A percentile compares a stretch with the other conserved stretches of the same genome.
phyloP scores from a whole-genome alignment of 495 filamentous ascomycete species.

The Hyaloscypha variabilis region DNA sequence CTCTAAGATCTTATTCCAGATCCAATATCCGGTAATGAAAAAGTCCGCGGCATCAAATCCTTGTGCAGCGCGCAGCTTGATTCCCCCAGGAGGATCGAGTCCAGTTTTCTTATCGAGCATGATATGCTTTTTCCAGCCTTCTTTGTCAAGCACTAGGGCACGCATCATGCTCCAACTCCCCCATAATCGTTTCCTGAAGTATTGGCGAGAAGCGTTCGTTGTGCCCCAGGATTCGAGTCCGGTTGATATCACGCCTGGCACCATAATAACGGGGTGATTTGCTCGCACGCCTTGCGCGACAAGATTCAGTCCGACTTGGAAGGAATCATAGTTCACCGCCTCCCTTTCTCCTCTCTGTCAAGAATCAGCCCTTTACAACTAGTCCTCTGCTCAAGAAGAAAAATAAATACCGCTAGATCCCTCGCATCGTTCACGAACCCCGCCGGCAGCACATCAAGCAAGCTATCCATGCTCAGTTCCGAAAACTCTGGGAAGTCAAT shows the following conservation, averaged over 20 bases:
- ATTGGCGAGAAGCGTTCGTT: conserved; percentile 73
- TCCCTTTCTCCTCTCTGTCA: conserved; percentile 79
- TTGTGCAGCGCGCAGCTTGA: conserved; percentile 93
- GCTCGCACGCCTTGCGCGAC: conserved; percentile 81
- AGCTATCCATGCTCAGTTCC: conserved; percentile 79
- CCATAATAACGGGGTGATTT: conserved; percentile 91
- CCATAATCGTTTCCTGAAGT: conserved; percentile 93
- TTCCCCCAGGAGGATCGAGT: conserved; percentile 79
- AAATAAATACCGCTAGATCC: conserved; percentile 68
- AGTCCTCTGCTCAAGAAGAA: background rate
- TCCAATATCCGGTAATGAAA: conserved; percentile 90
- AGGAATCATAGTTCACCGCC: conserved; percentile 88
- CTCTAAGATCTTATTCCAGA: conserved; percentile 98
- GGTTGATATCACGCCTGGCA: conserved; percentile 96
- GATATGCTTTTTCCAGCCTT: conserved; percentile 92
- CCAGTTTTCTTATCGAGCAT: conserved; percentile 94
- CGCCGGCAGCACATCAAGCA: conserved; percentile 82
- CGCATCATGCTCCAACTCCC: conserved; percentile 99
- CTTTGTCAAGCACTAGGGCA: conserved; percentile 89
- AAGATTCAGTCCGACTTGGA: conserved; percentile 82
- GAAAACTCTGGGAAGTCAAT: conserved; percentile 79
- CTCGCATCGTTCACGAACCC: conserved; percentile 80
- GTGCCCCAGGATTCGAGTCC: conserved; percentile 97
- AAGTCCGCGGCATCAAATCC: conserved; percentile 99
- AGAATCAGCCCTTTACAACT: conserved; percentile 9